Evolutionary conservation across 2,329 filamentous ascomycete genomes (phyloP).

Genomic region (Davidsoniella eucalypti): DNA sequence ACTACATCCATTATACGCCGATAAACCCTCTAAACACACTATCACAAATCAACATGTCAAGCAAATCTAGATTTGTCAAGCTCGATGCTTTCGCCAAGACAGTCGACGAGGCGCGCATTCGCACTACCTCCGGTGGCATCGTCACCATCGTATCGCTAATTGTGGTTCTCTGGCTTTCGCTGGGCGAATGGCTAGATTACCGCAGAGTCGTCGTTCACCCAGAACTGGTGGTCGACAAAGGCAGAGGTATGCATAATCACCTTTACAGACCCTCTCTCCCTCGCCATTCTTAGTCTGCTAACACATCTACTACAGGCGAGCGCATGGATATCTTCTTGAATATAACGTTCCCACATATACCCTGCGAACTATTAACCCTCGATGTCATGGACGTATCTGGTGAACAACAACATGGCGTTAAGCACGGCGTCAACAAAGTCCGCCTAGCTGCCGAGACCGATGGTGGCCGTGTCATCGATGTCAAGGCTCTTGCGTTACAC

Average conservation of each 20-base stretch:
- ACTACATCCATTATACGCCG: not conserved
- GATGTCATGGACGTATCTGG: slow-evolving; percentile 99
- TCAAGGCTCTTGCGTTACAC: slow-evolving; percentile 36
- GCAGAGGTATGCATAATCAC: slow-evolving; percentile 49
- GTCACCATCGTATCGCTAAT: slow-evolving; percentile 85
- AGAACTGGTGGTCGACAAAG: slow-evolving; percentile 91
- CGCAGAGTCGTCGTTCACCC: slow-evolving; percentile 71
- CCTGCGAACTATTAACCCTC: slow-evolving; percentile 87
- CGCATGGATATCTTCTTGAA: slow-evolving; percentile 99
- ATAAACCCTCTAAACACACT: not conserved
- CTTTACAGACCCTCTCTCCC: not conserved
- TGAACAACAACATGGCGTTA: slow-evolving; percentile 86
- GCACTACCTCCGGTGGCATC: slow-evolving; percentile 87
- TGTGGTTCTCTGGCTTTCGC: slow-evolving; percentile 73
- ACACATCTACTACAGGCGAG: slow-evolving; percentile 44
- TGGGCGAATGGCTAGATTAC: slow-evolving; percentile 95
- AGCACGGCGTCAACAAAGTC: slow-evolving; percentile 85
- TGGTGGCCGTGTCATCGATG: slow-evolving; percentile 60
- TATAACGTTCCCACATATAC: slow-evolving; percentile 83
- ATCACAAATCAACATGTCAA: slow-evolving; percentile 43
- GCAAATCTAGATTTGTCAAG: slow-evolving; percentile 86
- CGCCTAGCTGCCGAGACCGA: slow-evolving; percentile 56
- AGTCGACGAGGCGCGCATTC: slow-evolving; percentile 90
- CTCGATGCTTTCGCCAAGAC: slow-evolving; percentile 99
- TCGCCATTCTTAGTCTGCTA: slow-evolving; percentile 12